These are phyloP conservation scores for Pyrrhoderma noxium DNA, from an alignment of 1,284 basidiomycete species.

Conservation along the genomic window DNA sequence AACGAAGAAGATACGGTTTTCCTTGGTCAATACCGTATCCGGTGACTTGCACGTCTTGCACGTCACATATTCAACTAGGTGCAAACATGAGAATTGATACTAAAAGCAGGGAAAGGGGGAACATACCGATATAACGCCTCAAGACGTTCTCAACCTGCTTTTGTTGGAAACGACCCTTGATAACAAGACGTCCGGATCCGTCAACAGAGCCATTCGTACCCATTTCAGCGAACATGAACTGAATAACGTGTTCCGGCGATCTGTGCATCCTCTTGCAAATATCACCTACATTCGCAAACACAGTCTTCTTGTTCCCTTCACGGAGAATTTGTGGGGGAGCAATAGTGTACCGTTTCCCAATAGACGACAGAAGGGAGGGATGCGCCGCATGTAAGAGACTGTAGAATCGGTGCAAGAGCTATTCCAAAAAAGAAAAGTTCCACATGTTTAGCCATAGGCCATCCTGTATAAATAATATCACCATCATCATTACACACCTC, in stretches of 20 bases:
- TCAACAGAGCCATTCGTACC: slow-evolving; percentile 97
- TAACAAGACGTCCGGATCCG: slow-evolving; percentile 87
- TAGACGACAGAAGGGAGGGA: slow-evolving; percentile 79
- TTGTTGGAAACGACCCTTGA: slow-evolving; percentile 97
- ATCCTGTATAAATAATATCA: background rate
- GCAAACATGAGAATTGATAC: background rate
- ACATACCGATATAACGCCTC: slow-evolving; percentile 89
- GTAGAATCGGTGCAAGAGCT: slow-evolving; percentile 95
- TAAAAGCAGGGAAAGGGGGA: background rate
- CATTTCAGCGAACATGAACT: slow-evolving; percentile 97
- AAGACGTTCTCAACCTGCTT: slow-evolving; percentile 99
- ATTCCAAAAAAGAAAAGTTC: too few relatives aligned
- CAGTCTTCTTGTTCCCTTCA: slow-evolving; percentile 95
- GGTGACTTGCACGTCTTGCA: slow-evolving; percentile 99
- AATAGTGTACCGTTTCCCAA: slow-evolving; percentile 93
- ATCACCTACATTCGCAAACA: slow-evolving; percentile 95
- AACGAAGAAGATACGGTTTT: slow-evolving; percentile 99
- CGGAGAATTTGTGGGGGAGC: slow-evolving; percentile 93
- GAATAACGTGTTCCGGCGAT: slow-evolving; percentile 98
- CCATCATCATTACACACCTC: too few relatives aligned
- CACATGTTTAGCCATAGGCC: background rate
- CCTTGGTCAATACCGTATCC: slow-evolving; percentile 92
- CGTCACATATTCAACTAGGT: slow-evolving; percentile 99
- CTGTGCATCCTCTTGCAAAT: slow-evolving; percentile 99
- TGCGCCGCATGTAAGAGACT: slow-evolving; percentile 88